Evolutionary conservation across 176 grass and related monocot species (phyloP).

Genomic region (Juncus inflexus): DNA sequence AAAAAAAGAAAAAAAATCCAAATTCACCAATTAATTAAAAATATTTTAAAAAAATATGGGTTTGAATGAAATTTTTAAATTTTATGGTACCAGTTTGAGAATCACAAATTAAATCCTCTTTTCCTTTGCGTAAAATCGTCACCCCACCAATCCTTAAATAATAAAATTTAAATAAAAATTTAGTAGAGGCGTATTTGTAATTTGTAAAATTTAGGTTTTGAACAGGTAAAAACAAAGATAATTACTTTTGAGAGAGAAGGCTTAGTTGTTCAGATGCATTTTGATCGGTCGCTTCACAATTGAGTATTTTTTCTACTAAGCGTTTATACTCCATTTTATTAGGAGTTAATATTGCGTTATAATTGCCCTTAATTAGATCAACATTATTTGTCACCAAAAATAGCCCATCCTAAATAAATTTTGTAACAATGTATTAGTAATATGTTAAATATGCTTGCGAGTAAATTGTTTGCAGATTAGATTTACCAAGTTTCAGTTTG

Average conservation of each 20-base stretch:
- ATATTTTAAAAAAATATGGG: background rate
- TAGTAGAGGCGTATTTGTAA: slow-evolving; percentile 6
- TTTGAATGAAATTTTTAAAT: no score
- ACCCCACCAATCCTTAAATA: slow-evolving; percentile 62
- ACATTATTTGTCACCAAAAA: slow-evolving; percentile 77
- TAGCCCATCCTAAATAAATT: slow-evolving; percentile 70
- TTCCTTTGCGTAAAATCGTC: slow-evolving; percentile 87
- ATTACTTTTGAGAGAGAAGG: slow-evolving; percentile 57
- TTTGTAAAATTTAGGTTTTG: background rate
- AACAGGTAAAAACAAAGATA: background rate
- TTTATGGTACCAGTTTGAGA: slow-evolving; percentile 63
- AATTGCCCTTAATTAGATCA: slow-evolving; percentile 56
- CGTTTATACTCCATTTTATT: slow-evolving; percentile 94
- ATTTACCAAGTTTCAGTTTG: background rate
- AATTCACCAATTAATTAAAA: background rate
- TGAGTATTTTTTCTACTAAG: slow-evolving; percentile 76
- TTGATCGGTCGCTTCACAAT: slow-evolving; percentile 61
- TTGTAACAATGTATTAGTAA: slow-evolving; percentile 14
- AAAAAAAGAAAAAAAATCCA: background rate
- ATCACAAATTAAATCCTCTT: slow-evolving; percentile 79
- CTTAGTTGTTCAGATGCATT: slow-evolving; percentile 50
- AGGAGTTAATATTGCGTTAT: slow-evolving; percentile 73
- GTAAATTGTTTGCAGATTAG: background rate
- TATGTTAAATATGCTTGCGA: slow-evolving; percentile 7
- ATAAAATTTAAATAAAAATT: background rate